Base-by-base conservation (phyloP, 306 rosid genomes). In the Cicer arietinum region DNA sequence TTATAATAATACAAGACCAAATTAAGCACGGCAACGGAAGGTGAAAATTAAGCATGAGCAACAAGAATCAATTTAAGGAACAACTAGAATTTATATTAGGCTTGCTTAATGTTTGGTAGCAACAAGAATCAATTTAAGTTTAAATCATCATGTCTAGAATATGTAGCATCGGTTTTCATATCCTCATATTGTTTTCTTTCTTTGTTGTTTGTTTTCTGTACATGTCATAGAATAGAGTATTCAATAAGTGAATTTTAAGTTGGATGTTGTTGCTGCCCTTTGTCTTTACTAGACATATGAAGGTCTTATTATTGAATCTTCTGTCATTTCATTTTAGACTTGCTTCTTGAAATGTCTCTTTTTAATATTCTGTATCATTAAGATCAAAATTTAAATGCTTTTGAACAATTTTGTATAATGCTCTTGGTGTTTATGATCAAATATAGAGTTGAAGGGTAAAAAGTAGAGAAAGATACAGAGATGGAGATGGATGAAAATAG, bases 151-250 rank as follows among this genome's bases (percentile, higher is more conserved):
- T 18, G 20, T 18, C 20, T 18, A 18, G 20, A 18, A 18, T 18
- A 18, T 18, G 1, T 18, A 18, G 1, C 1, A 22, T 22, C 1
- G 1, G 2, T 22, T 1, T 22, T 22, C 2, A 22, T 1, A 22
- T 1, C 0, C 1, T 22, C 2, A 14, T 51, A 12, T 40, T 48
- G 30, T 68, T 47, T 61, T 61, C 62, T 64, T 79, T 30, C 30
- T 35, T 62, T 51, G 64, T 67, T 22, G 47, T 81, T 69, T 75
- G 72, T 81, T 69, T 68, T 42, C 9, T 64, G 76, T 60, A 25
- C 52, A 57, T 77, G 51, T 79, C 76, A 56, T 76, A 84, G 54
- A 78, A 71, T 64, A 69, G 30, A 61, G 71, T 40, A 57, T 63
- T 65, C 54, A 74, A 84, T 63, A 61, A 25, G 77, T 61, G 30